A percentile compares a stretch with the other conserved stretches of the same genome.
phyloP scores from a whole-genome alignment of 352 stramenopile species.

The Halophytophthora batemanensis region DNA sequence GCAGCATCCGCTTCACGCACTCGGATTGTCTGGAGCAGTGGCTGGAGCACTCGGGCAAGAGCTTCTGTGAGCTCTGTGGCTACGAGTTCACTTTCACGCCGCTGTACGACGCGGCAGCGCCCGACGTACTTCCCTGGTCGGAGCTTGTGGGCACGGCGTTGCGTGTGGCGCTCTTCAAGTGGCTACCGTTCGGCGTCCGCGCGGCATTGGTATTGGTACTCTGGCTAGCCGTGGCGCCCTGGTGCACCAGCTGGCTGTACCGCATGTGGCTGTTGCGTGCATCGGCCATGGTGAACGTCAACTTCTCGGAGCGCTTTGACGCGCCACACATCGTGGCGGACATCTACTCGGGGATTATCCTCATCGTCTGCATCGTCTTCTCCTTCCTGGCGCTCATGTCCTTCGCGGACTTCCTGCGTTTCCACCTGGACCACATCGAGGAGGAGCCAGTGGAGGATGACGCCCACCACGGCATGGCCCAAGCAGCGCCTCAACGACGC shows the following conservation, averaged over 20 bases:
- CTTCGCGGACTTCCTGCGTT: slow-evolving; percentile 91
- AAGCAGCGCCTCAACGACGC: slow-evolving; percentile 7
- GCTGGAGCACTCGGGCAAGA: slow-evolving; percentile 90
- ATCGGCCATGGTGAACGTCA: slow-evolving; percentile 82
- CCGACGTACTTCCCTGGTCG: slow-evolving; percentile 81
- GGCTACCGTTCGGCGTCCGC: slow-evolving; percentile 84
- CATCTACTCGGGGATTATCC: slow-evolving; percentile 86
- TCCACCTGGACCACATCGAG: slow-evolving; percentile 88
- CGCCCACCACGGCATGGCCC: slow-evolving; percentile 11
- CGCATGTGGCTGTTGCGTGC: slow-evolving; percentile 91
- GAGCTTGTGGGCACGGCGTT: slow-evolving; percentile 87
- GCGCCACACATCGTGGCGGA: slow-evolving; percentile 71
- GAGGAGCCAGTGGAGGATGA: slow-evolving; percentile 47
- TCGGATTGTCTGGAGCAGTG: slow-evolving; percentile 94
- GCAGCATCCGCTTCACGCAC: slow-evolving; percentile 93
- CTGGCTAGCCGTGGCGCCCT: slow-evolving; percentile 88
- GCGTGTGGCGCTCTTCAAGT: slow-evolving; percentile 79
- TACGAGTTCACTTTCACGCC: slow-evolving; percentile 92
- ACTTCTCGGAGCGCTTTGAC: slow-evolving; percentile 77
- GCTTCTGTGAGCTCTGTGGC: slow-evolving; percentile 92
- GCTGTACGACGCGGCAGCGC: slow-evolving; percentile 86
- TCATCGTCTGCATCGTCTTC: slow-evolving; percentile 91
- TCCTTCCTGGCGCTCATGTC: slow-evolving; percentile 95
- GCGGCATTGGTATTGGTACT: slow-evolving; percentile 70
- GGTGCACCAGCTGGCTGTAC: slow-evolving; percentile 93